Percentiles rank a stretch among this genome's conserved stretches.
These are phyloP conservation scores for Saturnispora silvae DNA, from an alignment of 805 yeast genomes.

Conservation along the genomic window DNA sequence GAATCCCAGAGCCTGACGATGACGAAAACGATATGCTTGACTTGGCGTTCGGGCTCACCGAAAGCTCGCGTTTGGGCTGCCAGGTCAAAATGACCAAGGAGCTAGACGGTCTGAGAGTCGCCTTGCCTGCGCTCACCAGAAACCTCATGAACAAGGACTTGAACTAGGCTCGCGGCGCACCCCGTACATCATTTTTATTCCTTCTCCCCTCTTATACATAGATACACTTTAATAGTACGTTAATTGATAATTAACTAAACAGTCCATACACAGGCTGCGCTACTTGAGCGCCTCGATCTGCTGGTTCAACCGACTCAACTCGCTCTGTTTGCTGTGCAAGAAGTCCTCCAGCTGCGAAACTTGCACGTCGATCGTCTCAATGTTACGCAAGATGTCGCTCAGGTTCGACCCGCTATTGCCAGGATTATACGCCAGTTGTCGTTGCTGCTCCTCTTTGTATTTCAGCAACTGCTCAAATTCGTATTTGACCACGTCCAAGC, in stretches of 20 bases:
- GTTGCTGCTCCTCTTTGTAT: slow-evolving; percentile 58
- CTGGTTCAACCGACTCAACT: slow-evolving; percentile 39
- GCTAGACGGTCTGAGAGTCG: slow-evolving; percentile 87
- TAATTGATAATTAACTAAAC: too few relatives aligned
- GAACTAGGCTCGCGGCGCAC: too few relatives aligned
- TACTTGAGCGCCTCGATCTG: slow-evolving; percentile 23
- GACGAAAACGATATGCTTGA: slow-evolving; percentile 98
- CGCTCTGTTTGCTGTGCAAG: slow-evolving; percentile 47
- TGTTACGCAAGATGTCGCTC: slow-evolving; percentile 47
- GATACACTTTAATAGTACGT: too few relatives aligned
- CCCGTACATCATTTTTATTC: too few relatives aligned
- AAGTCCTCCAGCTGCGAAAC: slow-evolving; percentile 64
- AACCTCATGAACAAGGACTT: slow-evolving; percentile 80
- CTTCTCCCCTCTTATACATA: too few relatives aligned
- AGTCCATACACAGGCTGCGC: too few relatives aligned
- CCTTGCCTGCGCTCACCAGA: slow-evolving; percentile 95
- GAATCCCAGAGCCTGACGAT: slow-evolving; percentile 88
- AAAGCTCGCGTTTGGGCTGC: slow-evolving; percentile 92
- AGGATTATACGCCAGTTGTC: slow-evolving; percentile 25
- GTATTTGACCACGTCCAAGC: slow-evolving; percentile 28
- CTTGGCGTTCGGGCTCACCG: slow-evolving; percentile 93
- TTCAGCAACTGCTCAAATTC: slow-evolving; percentile 78
- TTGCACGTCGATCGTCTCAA: slow-evolving; percentile 67
- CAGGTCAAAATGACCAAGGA: slow-evolving; percentile 85
- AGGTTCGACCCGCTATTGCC: slow-evolving; percentile 27